Percentiles rank a stretch among this genome's conserved stretches.
These are phyloP conservation scores for Leucocoprinus birnbaumii DNA, from an alignment of 768 basidiomycete species.

Conservation along the genomic window DNA sequence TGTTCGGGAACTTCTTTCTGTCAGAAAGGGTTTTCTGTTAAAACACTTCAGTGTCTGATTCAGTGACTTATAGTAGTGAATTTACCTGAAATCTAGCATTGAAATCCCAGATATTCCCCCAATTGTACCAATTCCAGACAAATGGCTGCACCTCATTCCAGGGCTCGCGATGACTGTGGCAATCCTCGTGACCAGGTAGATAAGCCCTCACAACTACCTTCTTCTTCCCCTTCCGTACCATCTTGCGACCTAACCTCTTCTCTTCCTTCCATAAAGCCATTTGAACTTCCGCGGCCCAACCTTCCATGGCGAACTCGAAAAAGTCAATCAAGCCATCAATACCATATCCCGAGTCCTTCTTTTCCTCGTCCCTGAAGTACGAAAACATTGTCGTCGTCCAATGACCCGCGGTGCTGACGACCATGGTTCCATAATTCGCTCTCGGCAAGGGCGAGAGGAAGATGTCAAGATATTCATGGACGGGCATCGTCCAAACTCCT, in stretches of 20 bases:
- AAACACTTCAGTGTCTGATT: background rate
- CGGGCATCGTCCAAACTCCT: conserved; percentile 47
- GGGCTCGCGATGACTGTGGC: conserved; percentile 46
- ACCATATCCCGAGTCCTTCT: conserved; percentile 37
- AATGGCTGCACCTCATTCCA: conserved; percentile 43
- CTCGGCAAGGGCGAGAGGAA: conserved; percentile 46
- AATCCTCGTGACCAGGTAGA: conserved; percentile 64
- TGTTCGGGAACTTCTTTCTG: conserved; percentile 41
- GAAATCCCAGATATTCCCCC: conserved; percentile 56
- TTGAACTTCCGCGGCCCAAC: conserved; percentile 55
- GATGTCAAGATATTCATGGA: conserved; percentile 48
- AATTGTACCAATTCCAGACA: conserved; percentile 56
- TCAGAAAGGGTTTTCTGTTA: conserved; percentile 37
- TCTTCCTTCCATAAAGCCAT: conserved; percentile 33
- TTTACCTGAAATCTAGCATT: conserved; percentile 59
- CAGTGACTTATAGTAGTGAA: conserved; percentile 1
- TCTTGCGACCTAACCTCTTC: conserved; percentile 11
- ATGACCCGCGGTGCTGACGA: conserved; percentile 66
- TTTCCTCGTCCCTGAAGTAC: conserved; percentile 23
- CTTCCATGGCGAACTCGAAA: conserved; percentile 53
- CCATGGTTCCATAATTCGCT: conserved; percentile 56
- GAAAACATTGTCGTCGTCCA: conserved; percentile 61
- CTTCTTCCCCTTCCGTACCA: conserved; percentile 24
- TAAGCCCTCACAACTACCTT: conserved; percentile 59
- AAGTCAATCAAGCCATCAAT: conserved; percentile 54